Evolutionary conservation across 1,284 basidiomycete genomes (phyloP), one percentile per base, ranked within the genome.

Genomic region (Macrocystidia cucumis): DNA sequence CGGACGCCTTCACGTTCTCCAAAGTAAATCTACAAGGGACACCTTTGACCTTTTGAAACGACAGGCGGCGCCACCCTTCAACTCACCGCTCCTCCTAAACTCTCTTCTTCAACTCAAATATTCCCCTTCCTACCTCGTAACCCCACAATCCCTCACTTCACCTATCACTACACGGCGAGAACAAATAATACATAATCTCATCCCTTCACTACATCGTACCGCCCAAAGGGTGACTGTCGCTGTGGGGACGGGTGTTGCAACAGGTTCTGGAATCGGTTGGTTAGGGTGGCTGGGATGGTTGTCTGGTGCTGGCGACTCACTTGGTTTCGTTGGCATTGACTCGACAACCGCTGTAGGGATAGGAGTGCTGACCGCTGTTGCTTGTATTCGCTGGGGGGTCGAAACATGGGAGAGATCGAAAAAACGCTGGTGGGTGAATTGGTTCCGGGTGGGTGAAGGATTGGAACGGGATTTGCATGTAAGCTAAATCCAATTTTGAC

Each of bases 391-490:
- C 17, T 81, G 82, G 72, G 78, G 76, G 5, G 68, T 85, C 12
- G 72, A 72, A 3, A 62, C 64, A 39, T 91, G 88, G 86, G 78
- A 80, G 35, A 70, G 63, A 43, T 78, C 78, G 2, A 83, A 88
- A 55, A 63, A 52, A 35, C 61, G 57, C 32, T 92, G 88, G 79
- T 76, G 76, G 75, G 67, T 67, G 35, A 84, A 90, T 54, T 88
- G 79, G 68, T 52, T 55, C 20, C 64, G 90, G 28, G 69, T 90
- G 3, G 74, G 74, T 3, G 66, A 74, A 34, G 84, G 88, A 6
- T 59, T 89, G 33, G 71, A 74, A 43, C 68, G 82, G 32, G 89
- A 92, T 60, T 55, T 91, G 11, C 64, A 71, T 61, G 86, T 83
- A 48, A 32, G 68, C 9, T 27, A 7, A n/a, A 13, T 19, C 17